Evolutionary conservation across 768 basidiomycete genomes (phyloP).

Genomic region (Butyriboletus loyo): DNA sequence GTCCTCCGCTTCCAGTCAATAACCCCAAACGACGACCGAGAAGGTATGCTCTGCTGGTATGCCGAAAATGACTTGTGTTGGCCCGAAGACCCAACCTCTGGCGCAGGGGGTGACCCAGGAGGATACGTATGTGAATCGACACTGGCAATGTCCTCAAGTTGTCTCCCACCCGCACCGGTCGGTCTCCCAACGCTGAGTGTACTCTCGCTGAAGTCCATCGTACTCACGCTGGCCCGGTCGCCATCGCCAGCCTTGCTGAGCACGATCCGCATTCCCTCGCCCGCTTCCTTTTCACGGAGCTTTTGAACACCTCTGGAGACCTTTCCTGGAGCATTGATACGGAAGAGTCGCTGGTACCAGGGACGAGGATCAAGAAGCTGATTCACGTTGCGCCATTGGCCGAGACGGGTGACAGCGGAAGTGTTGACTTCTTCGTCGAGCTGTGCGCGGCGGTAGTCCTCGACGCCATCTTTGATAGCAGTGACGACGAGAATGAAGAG

Average conservation of each 20-base stretch:
- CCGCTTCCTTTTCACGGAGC: slow-evolving; percentile 77
- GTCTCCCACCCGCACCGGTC: slow-evolving; percentile 45
- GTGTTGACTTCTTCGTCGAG: slow-evolving; percentile 96
- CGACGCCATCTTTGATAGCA: slow-evolving; percentile 92
- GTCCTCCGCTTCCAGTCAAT: slow-evolving; percentile 75
- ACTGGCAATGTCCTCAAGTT: slow-evolving; percentile 67
- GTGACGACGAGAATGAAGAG: slow-evolving; percentile 86
- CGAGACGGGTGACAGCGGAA: slow-evolving; percentile 86
- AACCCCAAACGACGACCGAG: slow-evolving; percentile 62
- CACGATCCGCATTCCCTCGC: slow-evolving; percentile 61
- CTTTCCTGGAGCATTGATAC: slow-evolving; percentile 66
- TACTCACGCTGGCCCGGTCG: slow-evolving; percentile 40
- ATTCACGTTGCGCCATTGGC: slow-evolving; percentile 89
- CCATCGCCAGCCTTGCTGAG: slow-evolving; percentile 44
- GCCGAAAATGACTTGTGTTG: slow-evolving; percentile 39
- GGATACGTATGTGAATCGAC: slow-evolving; percentile 66
- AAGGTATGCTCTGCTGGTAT: slow-evolving; percentile 57
- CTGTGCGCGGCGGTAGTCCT: slow-evolving; percentile 87
- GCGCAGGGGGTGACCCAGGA: slow-evolving; percentile 35
- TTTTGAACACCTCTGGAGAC: slow-evolving; percentile 84
- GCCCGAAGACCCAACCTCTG: slow-evolving; percentile 36
- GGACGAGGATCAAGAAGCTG: slow-evolving; percentile 72
- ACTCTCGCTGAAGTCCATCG: slow-evolving; percentile 42
- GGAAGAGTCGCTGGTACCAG: slow-evolving; percentile 73
- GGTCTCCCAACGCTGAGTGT: slow-evolving; percentile 38